A percentile compares a stretch with the other conserved stretches of the same genome.
phyloP scores from a whole-genome alignment of 1,284 basidiomycete genomes.

The Megacollybia platyphylla region DNA sequence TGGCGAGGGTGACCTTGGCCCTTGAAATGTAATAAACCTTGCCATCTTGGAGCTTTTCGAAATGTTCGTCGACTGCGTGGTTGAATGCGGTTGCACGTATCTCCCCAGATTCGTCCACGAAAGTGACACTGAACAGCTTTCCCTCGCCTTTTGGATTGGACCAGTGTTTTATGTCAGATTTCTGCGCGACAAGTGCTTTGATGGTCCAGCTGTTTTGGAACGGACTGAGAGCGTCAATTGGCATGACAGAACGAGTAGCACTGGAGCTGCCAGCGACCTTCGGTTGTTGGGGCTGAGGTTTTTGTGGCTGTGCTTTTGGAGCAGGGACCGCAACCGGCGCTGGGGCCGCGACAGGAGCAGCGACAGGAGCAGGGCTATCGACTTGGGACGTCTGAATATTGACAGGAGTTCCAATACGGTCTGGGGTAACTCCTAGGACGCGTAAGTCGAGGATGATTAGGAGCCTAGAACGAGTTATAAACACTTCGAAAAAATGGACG shows the following conservation, averaged over 20 bases:
- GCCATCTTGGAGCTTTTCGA: constrained; percentile 78
- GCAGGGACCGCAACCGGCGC: constrained; percentile 12
- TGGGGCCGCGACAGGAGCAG: constrained; percentile 12
- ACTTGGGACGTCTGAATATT: constrained; percentile 1
- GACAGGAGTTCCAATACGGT: constrained; percentile 8
- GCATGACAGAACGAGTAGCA: constrained; percentile 26
- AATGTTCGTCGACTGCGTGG: constrained; percentile 74
- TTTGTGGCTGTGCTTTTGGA: constrained; percentile 9
- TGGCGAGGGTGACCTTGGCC: constrained; percentile 88
- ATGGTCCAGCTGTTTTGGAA: constrained; percentile 99
- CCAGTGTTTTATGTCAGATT: constrained; percentile 84
- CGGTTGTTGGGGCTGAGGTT: constrained; percentile 3
- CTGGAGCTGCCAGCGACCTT: not conserved
- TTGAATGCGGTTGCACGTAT: constrained; percentile 93
- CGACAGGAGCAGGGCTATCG: not conserved
- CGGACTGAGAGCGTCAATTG: constrained; percentile 91
- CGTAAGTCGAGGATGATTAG: constrained; percentile 76
- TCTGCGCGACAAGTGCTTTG: constrained; percentile 87
- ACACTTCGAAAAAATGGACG: constrained; percentile 4
- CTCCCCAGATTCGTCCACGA: constrained; percentile 94
- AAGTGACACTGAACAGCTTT: constrained; percentile 85
- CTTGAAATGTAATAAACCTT: constrained; percentile 91
- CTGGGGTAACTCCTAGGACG: constrained; percentile 24
- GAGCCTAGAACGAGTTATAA: constrained; percentile 34
- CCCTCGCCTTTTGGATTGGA: constrained; percentile 90